A percentile compares a stretch with the other conserved stretches of the same genome.
These are phyloP conservation scores for Phytophthora sp. DNA, from an alignment of 352 stramenopile genomes.

Conservation along the genomic window DNA sequence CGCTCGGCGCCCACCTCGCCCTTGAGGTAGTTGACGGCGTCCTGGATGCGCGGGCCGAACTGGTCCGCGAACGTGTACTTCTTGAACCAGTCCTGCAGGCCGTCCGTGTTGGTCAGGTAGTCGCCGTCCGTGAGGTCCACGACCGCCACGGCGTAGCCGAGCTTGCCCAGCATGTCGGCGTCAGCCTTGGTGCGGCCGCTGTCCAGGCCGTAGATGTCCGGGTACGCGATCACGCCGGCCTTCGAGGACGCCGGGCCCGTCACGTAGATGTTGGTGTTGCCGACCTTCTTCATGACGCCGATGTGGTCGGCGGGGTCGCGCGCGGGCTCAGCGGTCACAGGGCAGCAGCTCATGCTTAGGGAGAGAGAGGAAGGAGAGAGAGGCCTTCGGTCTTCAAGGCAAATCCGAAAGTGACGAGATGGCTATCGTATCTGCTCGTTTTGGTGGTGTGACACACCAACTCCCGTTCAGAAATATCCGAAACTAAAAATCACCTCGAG, in stretches of 20 bases:
- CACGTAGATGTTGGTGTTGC: constrained; percentile 75
- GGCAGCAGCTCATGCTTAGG: constrained; percentile 79
- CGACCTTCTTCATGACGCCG: constrained; percentile 71
- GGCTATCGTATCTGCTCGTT: neutral
- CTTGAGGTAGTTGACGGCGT: constrained; percentile 79
- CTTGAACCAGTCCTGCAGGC: constrained; percentile 59
- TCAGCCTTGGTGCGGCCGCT: constrained; percentile 84
- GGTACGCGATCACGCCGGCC: constrained; percentile 69
- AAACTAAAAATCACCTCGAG: constrained; percentile 12
- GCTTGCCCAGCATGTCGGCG: constrained; percentile 71
- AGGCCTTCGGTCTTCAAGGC: neutral
- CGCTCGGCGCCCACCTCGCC: constrained; percentile 58
- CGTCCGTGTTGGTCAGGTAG: constrained; percentile 55
- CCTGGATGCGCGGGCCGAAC: constrained; percentile 65
- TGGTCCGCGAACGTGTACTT: constrained; percentile 68
- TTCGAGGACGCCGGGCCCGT: constrained; percentile 68
- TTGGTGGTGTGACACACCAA: constrained; percentile 28
- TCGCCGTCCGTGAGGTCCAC: constrained; percentile 72
- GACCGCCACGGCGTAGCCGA: constrained; percentile 79
- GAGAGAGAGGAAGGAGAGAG: neutral
- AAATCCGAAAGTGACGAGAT: constrained; percentile 23
- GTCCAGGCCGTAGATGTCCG: constrained; percentile 82
- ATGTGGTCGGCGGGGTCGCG: constrained; percentile 45
- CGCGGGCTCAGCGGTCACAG: constrained; percentile 67
- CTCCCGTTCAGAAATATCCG: too few relatives aligned